phyloP scores from a whole-genome alignment of 495 filamentous ascomycete species.

The Hypoxylon fragiforme region DNA sequence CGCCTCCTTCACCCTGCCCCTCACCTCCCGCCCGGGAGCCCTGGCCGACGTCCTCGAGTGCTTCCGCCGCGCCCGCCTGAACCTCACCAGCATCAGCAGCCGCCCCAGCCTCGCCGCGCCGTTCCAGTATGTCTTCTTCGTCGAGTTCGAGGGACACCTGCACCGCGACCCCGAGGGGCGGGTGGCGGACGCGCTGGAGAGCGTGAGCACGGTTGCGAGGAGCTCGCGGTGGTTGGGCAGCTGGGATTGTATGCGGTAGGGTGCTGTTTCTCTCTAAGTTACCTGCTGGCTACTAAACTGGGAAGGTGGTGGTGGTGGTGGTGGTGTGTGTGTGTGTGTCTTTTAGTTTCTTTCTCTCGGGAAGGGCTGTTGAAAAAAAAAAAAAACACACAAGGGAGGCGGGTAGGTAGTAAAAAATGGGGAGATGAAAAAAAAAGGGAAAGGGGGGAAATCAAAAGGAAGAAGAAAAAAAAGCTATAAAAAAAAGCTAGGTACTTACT shows the following conservation, averaged over 20 bases:
- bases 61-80: constrained; percentile 71
- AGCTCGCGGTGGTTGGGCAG: constrained; percentile 59
- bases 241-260: constrained; percentile 50
- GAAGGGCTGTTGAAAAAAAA: no score
- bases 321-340: no score
- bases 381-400: no score
- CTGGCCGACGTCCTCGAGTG: constrained; percentile 78
- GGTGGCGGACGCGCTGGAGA: constrained; percentile 55
- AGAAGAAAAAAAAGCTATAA: no score
- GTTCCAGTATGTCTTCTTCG: constrained; percentile 95
- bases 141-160: constrained; percentile 74
- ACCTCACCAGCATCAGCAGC: constrained; percentile 88
- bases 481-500: no score
- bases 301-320: no score
- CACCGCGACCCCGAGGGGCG: constrained; percentile 52
- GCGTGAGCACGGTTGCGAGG: constrained; percentile 44
- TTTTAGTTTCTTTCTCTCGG: no score
- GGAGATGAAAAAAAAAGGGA: no score
- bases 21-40: constrained; percentile 74
- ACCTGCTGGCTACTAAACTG: no score
- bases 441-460: no score
- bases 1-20: constrained; percentile 78
- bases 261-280: no score
- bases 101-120: constrained; percentile 71
- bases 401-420: no score